A percentile compares a stretch with the other conserved stretches of the same genome.
phyloP scores from a whole-genome alignment of 2,329 filamentous ascomycete genomes.

The Colletotrichum sp. region DNA sequence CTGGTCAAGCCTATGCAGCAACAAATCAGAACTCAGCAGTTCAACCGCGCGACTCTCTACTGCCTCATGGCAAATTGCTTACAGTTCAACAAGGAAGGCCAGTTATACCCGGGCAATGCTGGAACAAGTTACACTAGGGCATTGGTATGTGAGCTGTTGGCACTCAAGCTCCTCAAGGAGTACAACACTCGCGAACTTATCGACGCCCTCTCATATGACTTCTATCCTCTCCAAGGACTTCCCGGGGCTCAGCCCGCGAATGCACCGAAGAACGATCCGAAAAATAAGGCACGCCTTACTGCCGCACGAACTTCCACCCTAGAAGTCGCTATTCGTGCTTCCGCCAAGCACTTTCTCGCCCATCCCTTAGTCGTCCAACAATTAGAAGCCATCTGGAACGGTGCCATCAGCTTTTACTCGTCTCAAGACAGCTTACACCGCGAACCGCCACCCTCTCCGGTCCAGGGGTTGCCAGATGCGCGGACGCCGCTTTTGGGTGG shows the following conservation, averaged over 20 bases:
- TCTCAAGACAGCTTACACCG: conserved; percentile 85
- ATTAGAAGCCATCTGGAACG: conserved; percentile 96
- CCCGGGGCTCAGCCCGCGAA: conserved; percentile 48
- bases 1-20: conserved; percentile 94
- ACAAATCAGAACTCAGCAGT: conserved; percentile 82
- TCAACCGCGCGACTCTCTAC: conserved; percentile 86
- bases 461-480: conserved; percentile 40
- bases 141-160: conserved; percentile 87
- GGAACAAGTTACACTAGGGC: conserved; percentile 85
- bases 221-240: conserved; percentile 87
- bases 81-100: conserved; percentile 88
- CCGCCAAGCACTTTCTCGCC: conserved; percentile 89
- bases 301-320: conserved; percentile 85
- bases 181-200: conserved; percentile 90
- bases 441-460: conserved; percentile 39
- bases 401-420: conserved; percentile 93
- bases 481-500: conserved; percentile 58
- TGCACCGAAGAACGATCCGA: conserved; percentile 40
- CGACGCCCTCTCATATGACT: conserved; percentile 93
- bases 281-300: conserved; percentile 53
- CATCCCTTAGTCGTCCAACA: conserved; percentile 93
- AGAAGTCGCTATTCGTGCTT: conserved; percentile 90
- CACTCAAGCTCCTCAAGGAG: conserved; percentile 88
- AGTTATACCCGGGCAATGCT: conserved; percentile 81
- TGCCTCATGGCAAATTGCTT: conserved; percentile 92